These are phyloP conservation scores for Cyclocybe cylindracea DNA, from an alignment of 768 basidiomycete genomes.

Conservation along the genomic window DNA sequence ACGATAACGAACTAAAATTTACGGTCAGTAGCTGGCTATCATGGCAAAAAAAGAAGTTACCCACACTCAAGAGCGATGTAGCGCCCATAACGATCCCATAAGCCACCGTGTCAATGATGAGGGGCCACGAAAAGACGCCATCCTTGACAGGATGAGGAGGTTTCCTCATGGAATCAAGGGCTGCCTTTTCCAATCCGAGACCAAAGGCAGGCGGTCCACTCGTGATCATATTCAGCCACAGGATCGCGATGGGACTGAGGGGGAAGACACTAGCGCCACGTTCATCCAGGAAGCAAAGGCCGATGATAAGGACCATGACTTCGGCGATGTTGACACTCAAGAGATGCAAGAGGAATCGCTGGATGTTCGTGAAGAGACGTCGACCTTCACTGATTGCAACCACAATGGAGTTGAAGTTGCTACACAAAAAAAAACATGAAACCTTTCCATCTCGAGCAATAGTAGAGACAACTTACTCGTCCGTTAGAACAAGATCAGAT, in stretches of 20 bases:
- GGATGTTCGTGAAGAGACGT: constrained; percentile 56
- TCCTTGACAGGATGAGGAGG: constrained; percentile 40
- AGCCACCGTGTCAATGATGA: constrained; percentile 36
- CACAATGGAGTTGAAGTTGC: constrained; percentile 61
- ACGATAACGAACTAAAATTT: constrained; percentile 34
- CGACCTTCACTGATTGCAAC: constrained; percentile 59
- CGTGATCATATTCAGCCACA: constrained; percentile 54
- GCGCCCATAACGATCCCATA: constrained; percentile 39
- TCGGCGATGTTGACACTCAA: constrained; percentile 55
- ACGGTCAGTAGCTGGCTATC: not conserved
- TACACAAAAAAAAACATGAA: constrained; percentile 6
- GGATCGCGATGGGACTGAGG: constrained; percentile 49
- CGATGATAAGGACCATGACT: constrained; percentile 54
- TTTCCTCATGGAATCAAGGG: constrained; percentile 48
- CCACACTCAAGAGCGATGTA: constrained; percentile 31
- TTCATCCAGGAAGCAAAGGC: constrained; percentile 55
- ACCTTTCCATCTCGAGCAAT: too few species aligned
- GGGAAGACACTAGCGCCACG: constrained; percentile 54
- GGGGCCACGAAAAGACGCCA: constrained; percentile 39
- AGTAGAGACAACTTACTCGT: constrained; percentile 37
- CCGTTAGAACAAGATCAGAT: constrained; percentile 55
- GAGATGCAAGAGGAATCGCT: constrained; percentile 56
- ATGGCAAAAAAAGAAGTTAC: constrained; percentile 7
- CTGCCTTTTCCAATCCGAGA: constrained; percentile 52
- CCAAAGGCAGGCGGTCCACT: constrained; percentile 58